Base-by-base conservation (phyloP, 1,284 basidiomycete species). In the Trametes polyzona region DNA sequence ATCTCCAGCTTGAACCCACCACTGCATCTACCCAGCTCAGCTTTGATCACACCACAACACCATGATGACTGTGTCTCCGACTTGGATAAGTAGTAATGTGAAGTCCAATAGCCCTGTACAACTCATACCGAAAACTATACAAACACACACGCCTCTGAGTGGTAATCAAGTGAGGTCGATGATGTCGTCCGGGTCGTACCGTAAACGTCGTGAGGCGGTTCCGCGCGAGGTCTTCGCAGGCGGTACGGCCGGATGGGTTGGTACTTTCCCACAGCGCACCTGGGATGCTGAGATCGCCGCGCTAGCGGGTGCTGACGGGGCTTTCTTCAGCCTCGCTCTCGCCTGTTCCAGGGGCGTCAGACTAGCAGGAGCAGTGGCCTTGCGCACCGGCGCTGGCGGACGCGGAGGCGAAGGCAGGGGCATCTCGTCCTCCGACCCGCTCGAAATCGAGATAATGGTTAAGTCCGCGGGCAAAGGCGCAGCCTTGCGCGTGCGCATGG, bases 91-190 rank as follows among this genome's bases (percentile, higher is more conserved):
- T 43, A 61, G 53, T 52, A 55, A 40, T n/a, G n/a, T n/a, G n/a
- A n/a, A n/a, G n/a, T n/a, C n/a, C n/a, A n/a, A n/a, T n/a, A n/a
- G n/a, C n/a, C n/a, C n/a, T n/a, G n/a, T 44, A 61, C 43, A 62
- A 57, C 48, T 32, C 17, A 35, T n/a, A 35, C 33, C 17, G 4
- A 32, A 55, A 52, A 51, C 58, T 58, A 63, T 52, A 55, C 53
- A 57, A 59, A 54, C 46, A 58, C 41, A 58, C 39, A 43, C 29
- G 26, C 29, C 29, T 43, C 39, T 42, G 27, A 41, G 52, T 47
- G 56, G 52, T 67, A 59, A 76, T n/a, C n/a, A 36, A 19, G 76
- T 76, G 23, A 78, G 67, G 66, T 78, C 77, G 46, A 78, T 77
- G 11, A 78, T 58, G 42, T 74, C 59, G 12, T 57, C 48, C 11